Conservation (phyloP, 2,329 filamentous ascomycete species). For the Xylariaceae sp. region DNA sequence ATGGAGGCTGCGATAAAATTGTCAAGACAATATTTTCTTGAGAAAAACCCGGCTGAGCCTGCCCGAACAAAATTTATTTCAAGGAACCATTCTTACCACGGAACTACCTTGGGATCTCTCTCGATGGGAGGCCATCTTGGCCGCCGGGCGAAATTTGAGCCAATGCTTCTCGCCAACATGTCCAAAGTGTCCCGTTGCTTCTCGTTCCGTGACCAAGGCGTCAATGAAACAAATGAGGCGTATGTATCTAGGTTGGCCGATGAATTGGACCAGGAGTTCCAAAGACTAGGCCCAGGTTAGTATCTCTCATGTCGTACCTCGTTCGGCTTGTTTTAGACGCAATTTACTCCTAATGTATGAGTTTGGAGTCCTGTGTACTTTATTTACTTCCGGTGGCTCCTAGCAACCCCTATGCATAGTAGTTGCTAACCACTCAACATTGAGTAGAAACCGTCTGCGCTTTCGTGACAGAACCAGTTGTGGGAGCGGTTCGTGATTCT, state of each 20-base stretch:
- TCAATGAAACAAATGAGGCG: conserved; percentile 55
- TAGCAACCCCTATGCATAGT: background rate
- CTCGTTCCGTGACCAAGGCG: conserved; percentile 59
- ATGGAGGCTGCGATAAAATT: conserved; percentile 66
- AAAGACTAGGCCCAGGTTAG: conserved; percentile 55
- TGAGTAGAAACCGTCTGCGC: conserved; percentile 62
- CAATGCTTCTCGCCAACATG: conserved; percentile 59
- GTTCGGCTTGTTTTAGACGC: background rate
- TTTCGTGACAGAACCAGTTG: conserved; percentile 74
- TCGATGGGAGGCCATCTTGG: conserved; percentile 64
- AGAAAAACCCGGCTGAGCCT: conserved; percentile 54
- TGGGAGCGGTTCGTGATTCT: conserved; percentile 64
- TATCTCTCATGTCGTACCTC: background rate
- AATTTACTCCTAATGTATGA: background rate
- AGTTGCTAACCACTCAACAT: background rate
- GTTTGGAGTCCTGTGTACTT: background rate
- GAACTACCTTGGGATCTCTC: conserved; percentile 69
- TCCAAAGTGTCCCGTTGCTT: conserved; percentile 69
- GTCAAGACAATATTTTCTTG: conserved; percentile 62
- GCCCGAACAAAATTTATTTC: conserved; percentile 67
- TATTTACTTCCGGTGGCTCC: background rate
- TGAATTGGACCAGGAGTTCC: conserved; percentile 71
- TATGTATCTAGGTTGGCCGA: conserved; percentile 64
- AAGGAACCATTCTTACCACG: conserved; percentile 70
- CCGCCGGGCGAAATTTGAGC: conserved; percentile 64